These are phyloP conservation scores for Westerdykella sp. DNA, from an alignment of 2,329 filamentous ascomycete genomes.

Conservation along the genomic window DNA sequence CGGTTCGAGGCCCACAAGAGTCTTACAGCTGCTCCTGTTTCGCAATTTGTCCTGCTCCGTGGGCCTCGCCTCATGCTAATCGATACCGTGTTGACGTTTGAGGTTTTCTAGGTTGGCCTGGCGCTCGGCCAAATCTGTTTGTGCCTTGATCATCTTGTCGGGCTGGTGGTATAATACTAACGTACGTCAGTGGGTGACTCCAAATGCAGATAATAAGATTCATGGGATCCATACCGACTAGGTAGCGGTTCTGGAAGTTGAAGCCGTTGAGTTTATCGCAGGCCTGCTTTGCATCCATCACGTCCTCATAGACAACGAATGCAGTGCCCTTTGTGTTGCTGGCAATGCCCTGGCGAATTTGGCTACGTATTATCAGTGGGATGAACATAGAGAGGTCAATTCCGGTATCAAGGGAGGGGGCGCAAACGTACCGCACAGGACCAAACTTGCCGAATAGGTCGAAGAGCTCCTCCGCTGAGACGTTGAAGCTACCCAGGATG, in stretches of 20 bases:
- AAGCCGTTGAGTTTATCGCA: slow-evolving; percentile 99
- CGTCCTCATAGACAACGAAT: slow-evolving; percentile 99
- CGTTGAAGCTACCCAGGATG: slow-evolving; percentile 74
- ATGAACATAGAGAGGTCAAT: slow-evolving; percentile 9
- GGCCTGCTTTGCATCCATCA: slow-evolving; percentile 96
- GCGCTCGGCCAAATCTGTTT: slow-evolving; percentile 88
- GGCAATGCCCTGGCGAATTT: slow-evolving; percentile 97
- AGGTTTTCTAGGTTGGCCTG: slow-evolving; percentile 97
- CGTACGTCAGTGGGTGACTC: slow-evolving; percentile 5
- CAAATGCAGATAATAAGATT: not conserved
- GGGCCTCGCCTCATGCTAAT: slow-evolving; percentile 56
- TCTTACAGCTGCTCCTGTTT: slow-evolving; percentile 25
- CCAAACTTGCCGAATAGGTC: slow-evolving; percentile 98
- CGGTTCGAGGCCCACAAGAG: slow-evolving; percentile 35
- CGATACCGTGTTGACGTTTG: slow-evolving; percentile 96
- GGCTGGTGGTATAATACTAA: slow-evolving; percentile 69
- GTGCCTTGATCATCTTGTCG: slow-evolving; percentile 76
- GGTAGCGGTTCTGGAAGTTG: slow-evolving; percentile 99
- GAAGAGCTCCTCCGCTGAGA: slow-evolving; percentile 95
- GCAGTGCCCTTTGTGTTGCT: slow-evolving; percentile 97
- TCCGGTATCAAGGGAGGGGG: slow-evolving; percentile 8
- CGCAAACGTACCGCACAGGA: slow-evolving; percentile 70
- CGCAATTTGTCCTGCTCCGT: slow-evolving; percentile 42
- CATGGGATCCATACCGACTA: slow-evolving; percentile 65
- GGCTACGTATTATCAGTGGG: slow-evolving; percentile 48